phyloP scores from a whole-genome alignment of 2,329 filamentous ascomycete genomes.

The Paecilomyces dactylethromorphus region DNA sequence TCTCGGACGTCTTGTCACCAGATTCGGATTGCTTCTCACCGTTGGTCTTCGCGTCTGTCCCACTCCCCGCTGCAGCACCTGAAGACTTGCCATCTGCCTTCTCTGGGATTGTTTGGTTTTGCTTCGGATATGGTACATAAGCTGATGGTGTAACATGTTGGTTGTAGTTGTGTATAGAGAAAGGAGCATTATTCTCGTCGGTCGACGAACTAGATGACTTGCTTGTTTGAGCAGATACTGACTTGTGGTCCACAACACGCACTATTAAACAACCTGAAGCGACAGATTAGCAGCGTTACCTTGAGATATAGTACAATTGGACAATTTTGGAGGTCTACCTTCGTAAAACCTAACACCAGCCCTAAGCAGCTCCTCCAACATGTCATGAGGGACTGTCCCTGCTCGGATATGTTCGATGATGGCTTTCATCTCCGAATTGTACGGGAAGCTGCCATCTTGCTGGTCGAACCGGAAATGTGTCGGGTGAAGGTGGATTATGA shows the following conservation, averaged over 20 bases:
- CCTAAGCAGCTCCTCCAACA: constrained; percentile 69
- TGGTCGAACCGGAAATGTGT: constrained; percentile 89
- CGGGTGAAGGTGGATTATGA: constrained; percentile 78
- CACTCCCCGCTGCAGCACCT: constrained; percentile 13
- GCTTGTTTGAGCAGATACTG: constrained; percentile 54
- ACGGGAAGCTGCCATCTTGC: constrained; percentile 86
- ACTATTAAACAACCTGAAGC: constrained; percentile 72
- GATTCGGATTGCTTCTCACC: constrained; percentile 49
- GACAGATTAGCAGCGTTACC: constrained; percentile 4
- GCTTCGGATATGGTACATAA: constrained; percentile 64
- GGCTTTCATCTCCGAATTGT: constrained; percentile 84
- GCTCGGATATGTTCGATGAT: constrained; percentile 69
- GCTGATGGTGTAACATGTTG: constrained; percentile 85
- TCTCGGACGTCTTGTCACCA: constrained; percentile 38
- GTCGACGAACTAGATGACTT: constrained; percentile 48
- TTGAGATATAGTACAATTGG: background rate
- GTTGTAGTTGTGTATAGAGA: constrained; percentile 90
- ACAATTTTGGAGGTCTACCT: constrained; percentile 39
- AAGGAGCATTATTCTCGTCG: constrained; percentile 59
- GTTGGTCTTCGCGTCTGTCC: constrained; percentile 19
- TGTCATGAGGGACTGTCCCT: constrained; percentile 80
- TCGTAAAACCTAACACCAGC: constrained; percentile 80
- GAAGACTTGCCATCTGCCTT: constrained; percentile 17
- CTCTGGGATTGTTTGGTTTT: constrained; percentile 27
- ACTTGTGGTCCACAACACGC: constrained; percentile 82